phyloP scores from a whole-genome alignment of 2,329 filamentous ascomycete species.

The Xylariales sp. region DNA sequence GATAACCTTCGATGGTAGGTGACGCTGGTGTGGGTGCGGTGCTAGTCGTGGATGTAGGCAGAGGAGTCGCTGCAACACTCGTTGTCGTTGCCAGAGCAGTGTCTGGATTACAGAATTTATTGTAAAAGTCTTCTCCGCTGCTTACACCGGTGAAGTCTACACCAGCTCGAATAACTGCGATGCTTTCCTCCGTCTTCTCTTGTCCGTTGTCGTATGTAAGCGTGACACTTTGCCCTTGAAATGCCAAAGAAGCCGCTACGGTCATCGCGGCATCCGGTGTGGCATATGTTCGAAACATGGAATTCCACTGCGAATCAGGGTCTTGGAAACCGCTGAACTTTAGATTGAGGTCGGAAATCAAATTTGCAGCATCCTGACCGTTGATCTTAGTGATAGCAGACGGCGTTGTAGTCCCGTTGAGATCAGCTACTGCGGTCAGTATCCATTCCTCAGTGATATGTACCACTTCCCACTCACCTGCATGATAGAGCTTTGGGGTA shows the following conservation, averaged over 20 bases:
- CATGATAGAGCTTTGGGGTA: constrained; percentile 53
- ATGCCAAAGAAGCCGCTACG: constrained; percentile 22
- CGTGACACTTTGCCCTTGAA: constrained; percentile 24
- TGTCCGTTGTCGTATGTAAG: constrained; percentile 29
- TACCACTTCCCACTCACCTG: constrained; percentile 27
- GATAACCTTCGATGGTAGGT: constrained; percentile 21
- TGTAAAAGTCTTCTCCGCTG: constrained; percentile 32
- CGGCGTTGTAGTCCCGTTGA: constrained; percentile 23
- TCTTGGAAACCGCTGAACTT: constrained; percentile 47
- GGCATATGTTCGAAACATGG: constrained; percentile 24
- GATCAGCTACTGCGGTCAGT: background rate
- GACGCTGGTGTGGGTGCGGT: constrained; percentile 9
- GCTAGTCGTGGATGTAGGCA: constrained; percentile 4
- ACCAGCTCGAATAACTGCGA: constrained; percentile 11
- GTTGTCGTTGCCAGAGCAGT: constrained; percentile 1
- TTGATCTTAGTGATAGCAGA: constrained; percentile 52
- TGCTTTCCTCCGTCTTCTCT: constrained; percentile 21
- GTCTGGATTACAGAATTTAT: constrained; percentile 27
- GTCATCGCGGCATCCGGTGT: constrained; percentile 14
- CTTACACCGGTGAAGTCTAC: constrained; percentile 26
- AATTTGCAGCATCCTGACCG: constrained; percentile 46
- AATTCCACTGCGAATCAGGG: constrained; percentile 49
- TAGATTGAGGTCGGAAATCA: constrained; percentile 41
- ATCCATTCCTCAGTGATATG: background rate
- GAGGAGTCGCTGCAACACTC: background rate